Conservation (phyloP, 2,329 filamentous ascomycete genomes). For the Xylariaceae sp. region DNA sequence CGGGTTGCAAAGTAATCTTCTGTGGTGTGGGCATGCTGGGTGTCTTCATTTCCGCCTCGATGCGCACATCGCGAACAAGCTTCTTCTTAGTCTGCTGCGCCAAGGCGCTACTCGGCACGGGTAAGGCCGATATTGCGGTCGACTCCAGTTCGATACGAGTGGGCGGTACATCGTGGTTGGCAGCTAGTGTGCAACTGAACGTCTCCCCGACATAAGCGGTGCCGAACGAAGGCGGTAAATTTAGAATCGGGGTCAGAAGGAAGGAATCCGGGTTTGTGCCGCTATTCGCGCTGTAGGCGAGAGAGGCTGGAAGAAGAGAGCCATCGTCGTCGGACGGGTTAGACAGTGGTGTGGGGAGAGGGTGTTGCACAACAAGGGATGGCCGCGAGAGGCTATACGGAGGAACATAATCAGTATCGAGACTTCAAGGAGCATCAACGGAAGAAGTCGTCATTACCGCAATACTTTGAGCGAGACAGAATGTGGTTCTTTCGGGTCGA, state of each 20-base stretch:
- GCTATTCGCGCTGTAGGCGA: constrained; percentile 58
- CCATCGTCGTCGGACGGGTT: constrained; percentile 39
- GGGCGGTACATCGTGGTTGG: constrained; percentile 70
- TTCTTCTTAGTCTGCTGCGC: constrained; percentile 37
- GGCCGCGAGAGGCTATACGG: constrained; percentile 70
- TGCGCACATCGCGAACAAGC: constrained; percentile 67
- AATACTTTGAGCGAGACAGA: constrained; percentile 74
- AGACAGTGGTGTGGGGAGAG: constrained; percentile 48
- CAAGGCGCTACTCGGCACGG: constrained; percentile 18
- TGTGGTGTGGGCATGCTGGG: constrained; percentile 59
- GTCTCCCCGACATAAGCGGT: constrained; percentile 94
- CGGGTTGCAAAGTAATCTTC: constrained; percentile 56
- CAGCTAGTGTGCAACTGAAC: constrained; percentile 90
- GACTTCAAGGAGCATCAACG: neutral
- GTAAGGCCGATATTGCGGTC: constrained; percentile 2
- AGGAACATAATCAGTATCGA: constrained; percentile 1
- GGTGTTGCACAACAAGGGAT: constrained; percentile 67
- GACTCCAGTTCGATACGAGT: constrained; percentile 2
- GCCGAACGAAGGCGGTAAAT: constrained; percentile 85
- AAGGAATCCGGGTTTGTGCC: constrained; percentile 52
- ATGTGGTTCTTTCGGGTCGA: constrained; percentile 69
- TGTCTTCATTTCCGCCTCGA: constrained; percentile 93
- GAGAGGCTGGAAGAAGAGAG: constrained; percentile 57
- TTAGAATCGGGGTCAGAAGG: constrained; percentile 63
- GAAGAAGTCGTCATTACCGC: constrained; percentile 43